Conservation (phyloP, 1,284 basidiomycete species). For the Cystobasidiaceae sp. region DNA sequence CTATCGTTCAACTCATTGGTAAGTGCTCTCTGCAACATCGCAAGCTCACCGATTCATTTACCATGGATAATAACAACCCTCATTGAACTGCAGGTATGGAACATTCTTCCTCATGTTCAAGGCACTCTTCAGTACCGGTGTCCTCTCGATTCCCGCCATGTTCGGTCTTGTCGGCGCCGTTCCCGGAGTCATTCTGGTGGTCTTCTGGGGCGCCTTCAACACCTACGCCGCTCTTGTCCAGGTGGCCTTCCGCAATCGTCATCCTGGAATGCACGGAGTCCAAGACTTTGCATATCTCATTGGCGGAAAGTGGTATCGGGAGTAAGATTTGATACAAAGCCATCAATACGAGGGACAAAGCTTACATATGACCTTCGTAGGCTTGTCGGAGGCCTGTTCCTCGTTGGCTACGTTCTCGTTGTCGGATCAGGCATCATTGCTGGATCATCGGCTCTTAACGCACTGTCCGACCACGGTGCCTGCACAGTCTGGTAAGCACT, state of each 20-base stretch:
- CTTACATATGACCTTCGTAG: background rate
- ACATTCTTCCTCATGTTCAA: conserved; percentile 30
- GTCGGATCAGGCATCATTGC: conserved; percentile 40
- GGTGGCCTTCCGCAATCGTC: conserved; percentile 13
- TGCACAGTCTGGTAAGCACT: conserved; percentile 58
- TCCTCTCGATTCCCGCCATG: conserved; percentile 19
- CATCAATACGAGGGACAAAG: background rate
- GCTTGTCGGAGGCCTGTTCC: background rate
- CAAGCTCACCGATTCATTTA: too few species aligned
- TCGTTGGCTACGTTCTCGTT: background rate
- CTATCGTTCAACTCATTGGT: conserved; percentile 8
- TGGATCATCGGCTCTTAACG: conserved; percentile 52
- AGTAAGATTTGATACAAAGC: background rate
- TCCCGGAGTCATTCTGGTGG: background rate
- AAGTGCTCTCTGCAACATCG: background rate
- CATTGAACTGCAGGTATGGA: background rate
- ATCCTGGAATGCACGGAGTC: conserved; percentile 21
- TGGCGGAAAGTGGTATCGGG: conserved; percentile 19
- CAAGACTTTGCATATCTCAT: conserved; percentile 25
- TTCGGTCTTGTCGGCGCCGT: conserved; percentile 11
- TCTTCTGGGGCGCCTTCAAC: conserved; percentile 9
- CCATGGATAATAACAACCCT: too few species aligned
- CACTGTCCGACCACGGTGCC: conserved; percentile 54
- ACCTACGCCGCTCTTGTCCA: conserved; percentile 3
- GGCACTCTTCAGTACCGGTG: conserved; percentile 3